Percentiles rank a stretch among this genome's conserved stretches.
Evolutionary conservation across 2,329 filamentous ascomycete species (phyloP).

Genomic region (Trichophyton equinum): DNA sequence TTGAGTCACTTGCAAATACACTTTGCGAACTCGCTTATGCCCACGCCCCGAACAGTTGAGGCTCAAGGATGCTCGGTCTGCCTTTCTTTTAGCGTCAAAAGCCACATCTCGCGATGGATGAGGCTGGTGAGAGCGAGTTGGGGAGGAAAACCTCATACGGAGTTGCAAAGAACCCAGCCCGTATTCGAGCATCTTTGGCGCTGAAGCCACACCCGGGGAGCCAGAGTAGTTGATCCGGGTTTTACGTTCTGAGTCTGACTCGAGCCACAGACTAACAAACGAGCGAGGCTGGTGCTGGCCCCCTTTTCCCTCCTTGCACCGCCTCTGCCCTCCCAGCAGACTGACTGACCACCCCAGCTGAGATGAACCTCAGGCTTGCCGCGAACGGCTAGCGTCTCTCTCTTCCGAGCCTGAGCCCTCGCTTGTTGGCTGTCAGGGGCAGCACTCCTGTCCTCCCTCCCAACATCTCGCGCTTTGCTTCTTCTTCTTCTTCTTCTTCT

Average conservation of each 20-base stretch:
- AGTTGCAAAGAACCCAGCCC: background rate
- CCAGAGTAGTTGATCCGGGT: background rate
- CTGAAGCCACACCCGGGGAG: background rate
- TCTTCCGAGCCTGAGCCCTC: background rate
- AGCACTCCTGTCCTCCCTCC: background rate
- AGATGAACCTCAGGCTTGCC: background rate
- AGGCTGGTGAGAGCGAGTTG: background rate
- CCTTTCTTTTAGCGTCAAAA: background rate
- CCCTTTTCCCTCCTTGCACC: background rate
- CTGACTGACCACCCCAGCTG: background rate
- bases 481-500: background rate
- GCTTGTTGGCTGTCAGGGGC: background rate
- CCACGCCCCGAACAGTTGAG: background rate
- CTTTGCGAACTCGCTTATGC: background rate
- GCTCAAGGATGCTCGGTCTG: background rate
- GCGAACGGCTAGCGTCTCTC: background rate
- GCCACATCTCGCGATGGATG: constrained; percentile 1
- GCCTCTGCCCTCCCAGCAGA: background rate
- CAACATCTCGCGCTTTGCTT: background rate
- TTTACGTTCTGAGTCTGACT: background rate
- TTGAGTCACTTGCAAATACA: constrained; percentile 1
- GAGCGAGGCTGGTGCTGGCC: background rate
- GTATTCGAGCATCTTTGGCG: background rate
- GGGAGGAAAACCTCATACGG: background rate
- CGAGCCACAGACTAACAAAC: background rate